These are phyloP conservation scores for Codiaeum variegatum DNA, from an alignment of 441 rosid species.

Conservation along the genomic window DNA sequence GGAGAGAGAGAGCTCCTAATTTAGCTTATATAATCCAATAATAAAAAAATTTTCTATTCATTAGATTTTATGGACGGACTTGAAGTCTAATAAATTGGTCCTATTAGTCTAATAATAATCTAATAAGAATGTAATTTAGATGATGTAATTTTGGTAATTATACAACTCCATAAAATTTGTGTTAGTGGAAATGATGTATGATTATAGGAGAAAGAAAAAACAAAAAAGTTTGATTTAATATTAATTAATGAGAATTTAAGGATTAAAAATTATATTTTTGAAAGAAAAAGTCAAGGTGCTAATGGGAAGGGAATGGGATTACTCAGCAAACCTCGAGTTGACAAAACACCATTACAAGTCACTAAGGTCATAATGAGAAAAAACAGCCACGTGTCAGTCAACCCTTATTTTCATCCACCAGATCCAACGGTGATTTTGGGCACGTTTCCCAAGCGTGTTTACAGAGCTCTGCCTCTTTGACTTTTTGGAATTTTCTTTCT, in stretches of 20 bases:
- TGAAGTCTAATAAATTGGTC: too few species aligned
- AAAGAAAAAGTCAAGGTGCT: background rate
- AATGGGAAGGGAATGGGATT: constrained; percentile 5
- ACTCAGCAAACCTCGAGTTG: constrained; percentile 7
- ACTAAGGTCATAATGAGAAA: background rate
- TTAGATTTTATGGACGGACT: too few species aligned
- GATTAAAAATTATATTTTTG: background rate
- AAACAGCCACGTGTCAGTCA: background rate
- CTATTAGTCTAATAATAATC: too few species aligned
- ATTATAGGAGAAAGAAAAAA: background rate
- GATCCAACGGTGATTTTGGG: constrained; percentile 15
- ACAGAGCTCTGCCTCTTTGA: constrained; percentile 23
- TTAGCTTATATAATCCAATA: too few species aligned
- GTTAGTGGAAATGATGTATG: too few species aligned
- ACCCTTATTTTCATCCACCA: background rate
- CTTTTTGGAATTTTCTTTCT: background rate
- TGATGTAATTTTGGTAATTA: too few species aligned
- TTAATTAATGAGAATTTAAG: background rate
- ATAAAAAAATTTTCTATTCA: too few species aligned
- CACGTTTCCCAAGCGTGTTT: constrained; percentile 18
- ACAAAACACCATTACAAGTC: background rate
- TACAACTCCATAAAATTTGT: too few species aligned
- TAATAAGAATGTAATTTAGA: too few species aligned
- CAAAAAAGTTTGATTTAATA: background rate
- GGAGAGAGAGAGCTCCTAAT: too few species aligned